Evolutionary conservation across 1,284 basidiomycete genomes (phyloP), one percentile per base, ranked within the genome.

Genomic region (Malassezia furfur): DNA sequence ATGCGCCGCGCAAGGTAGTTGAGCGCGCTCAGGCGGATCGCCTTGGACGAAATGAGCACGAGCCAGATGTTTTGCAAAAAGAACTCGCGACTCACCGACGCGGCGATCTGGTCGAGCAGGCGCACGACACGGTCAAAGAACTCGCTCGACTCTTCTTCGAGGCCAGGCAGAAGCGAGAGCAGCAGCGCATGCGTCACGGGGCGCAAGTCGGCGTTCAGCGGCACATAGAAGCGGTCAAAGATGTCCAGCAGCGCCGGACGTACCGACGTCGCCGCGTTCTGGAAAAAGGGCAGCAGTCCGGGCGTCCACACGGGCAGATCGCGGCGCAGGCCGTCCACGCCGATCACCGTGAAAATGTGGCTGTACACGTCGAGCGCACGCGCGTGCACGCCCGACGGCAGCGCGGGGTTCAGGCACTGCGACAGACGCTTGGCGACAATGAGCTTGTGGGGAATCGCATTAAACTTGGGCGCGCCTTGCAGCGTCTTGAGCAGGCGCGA

Each of bases 251-350:
- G 50, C 5, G 59, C 45, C 0, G 69, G 69, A 21, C 66, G 66
- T 63, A 61, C 66, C 19, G 89, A 91, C 6, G 91, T 98, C 14
- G 91, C 86, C 5, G 94, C 91, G 76, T 90, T 96, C 76, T 96
- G 90, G 73, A 96, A 96, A 81, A 98, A 98, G 0, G 94, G 94
- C 69, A 99, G 93, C 9, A 99, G 77, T 3, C 94, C 94, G 5
- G 89, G 87, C 0, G 90, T 90, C 94, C 94, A 99, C 15, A 96
- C 80, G 1, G 87, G 81, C 5, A 99, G 79, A 77, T 99, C 94
- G 43, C 85, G 81, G 59, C 83, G 83, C 39, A 98, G 77, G 8
- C 91, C 91, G 65, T 96, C 91, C 1, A 83, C 81, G 39, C 91
- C 91, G 35, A 96, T 84, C 17, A 91, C 85, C 6, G 84, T 82